phyloP scores from a whole-genome alignment of 768 basidiomycete species.

The Lanmaoa pseudosensibilis region DNA sequence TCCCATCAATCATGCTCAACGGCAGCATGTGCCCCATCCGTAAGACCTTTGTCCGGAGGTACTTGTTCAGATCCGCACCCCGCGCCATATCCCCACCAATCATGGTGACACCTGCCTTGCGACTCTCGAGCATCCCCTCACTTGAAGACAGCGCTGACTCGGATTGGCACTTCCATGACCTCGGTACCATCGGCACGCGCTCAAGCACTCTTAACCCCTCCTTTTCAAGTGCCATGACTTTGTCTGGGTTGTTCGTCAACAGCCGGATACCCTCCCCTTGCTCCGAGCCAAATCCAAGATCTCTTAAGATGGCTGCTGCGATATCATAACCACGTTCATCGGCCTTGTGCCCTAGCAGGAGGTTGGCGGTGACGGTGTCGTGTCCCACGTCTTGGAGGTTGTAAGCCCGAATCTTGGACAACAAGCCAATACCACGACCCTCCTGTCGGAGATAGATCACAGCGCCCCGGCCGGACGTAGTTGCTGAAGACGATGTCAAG shows the following conservation, averaged over 20 bases:
- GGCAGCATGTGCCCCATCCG: conserved; percentile 95
- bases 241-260: conserved; percentile 98
- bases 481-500: conserved; percentile 36
- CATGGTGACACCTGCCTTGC: conserved; percentile 67
- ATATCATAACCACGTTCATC: conserved; percentile 94
- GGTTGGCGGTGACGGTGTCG: conserved; percentile 97
- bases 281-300: conserved; percentile 72
- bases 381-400: conserved; percentile 97
- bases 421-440: conserved; percentile 92
- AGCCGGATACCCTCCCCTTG: conserved; percentile 63
- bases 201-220: conserved; percentile 82
- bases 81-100: conserved; percentile 75
- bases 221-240: conserved; percentile 80
- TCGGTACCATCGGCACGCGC: conserved; percentile 91
- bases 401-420: conserved; percentile 96
- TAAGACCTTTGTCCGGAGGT: conserved; percentile 93
- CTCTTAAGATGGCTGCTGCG: conserved; percentile 85
- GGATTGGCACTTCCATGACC: conserved; percentile 64
- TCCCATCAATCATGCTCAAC: conserved; percentile 31
- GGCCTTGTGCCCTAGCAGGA: conserved; percentile 91
- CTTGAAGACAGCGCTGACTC: conserved; percentile 5
- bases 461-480: conserved; percentile 83
- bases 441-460: conserved; percentile 97
- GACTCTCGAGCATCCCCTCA: conserved; percentile 27
- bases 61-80: conserved; percentile 90